phyloP scores from a whole-genome alignment of 2,329 filamentous ascomycete genomes.

The Colletotrichum phormii region DNA sequence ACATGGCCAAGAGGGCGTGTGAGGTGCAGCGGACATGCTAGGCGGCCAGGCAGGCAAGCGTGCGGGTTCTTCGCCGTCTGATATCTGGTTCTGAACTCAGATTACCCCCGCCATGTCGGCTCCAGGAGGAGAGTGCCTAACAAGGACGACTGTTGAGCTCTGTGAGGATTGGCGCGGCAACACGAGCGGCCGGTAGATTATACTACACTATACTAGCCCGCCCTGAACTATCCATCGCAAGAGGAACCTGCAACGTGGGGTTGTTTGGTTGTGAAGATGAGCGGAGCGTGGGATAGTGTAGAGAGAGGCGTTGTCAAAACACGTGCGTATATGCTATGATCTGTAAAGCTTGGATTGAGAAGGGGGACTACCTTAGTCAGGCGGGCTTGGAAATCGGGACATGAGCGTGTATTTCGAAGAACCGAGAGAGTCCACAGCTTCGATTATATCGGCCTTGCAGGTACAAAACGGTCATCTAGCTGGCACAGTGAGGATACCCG shows the following conservation, averaged over 20 bases:
- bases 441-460: not conserved
- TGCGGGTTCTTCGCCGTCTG: constrained; percentile 21
- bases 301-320: not conserved
- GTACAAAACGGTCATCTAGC: not conserved
- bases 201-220: not conserved
- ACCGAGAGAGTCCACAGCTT: not conserved
- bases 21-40: not conserved
- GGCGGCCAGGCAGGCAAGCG: not conserved
- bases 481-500: not conserved
- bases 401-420: not conserved
- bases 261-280: not conserved
- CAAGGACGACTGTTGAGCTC: constrained; percentile 1
- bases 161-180: constrained; percentile 9
- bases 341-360: not conserved
- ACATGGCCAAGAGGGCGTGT: not conserved
- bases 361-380: not conserved
- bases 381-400: not conserved
- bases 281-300: not conserved
- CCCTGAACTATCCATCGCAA: constrained; percentile 1
- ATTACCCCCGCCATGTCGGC: not conserved
- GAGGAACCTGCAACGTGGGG: constrained; percentile 8
- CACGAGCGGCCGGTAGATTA: not conserved
- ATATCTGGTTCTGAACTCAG: constrained; percentile 18
- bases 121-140: not conserved
- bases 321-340: not conserved